phyloP scores from a whole-genome alignment of 1,139 yeast species.

The Nakaseomyces bracarensis region DNA sequence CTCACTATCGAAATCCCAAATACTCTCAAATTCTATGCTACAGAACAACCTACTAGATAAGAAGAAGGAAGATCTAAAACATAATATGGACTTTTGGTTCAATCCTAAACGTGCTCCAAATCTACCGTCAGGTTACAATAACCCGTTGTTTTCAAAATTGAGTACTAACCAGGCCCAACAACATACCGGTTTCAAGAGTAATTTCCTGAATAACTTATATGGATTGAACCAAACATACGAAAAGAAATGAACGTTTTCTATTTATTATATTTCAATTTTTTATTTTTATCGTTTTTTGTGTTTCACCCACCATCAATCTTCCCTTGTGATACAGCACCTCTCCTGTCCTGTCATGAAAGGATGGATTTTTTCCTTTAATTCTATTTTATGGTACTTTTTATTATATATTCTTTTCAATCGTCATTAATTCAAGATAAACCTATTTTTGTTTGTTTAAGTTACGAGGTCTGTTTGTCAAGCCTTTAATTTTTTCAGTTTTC shows the following conservation, averaged over 20 bases:
- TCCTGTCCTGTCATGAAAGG: too few species aligned
- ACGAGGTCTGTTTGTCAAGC: too few species aligned
- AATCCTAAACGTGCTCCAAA: neutral
- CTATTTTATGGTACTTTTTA: too few species aligned
- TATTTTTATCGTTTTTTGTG: too few species aligned
- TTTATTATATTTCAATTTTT: neutral
- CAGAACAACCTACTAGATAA: conserved; percentile 1
- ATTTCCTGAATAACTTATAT: conserved; percentile 5
- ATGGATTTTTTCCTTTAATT: too few species aligned
- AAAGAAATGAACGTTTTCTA: neutral
- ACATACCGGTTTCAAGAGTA: conserved; percentile 6
- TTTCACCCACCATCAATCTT: too few species aligned
- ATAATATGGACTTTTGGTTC: conserved; percentile 4
- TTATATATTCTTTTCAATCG: too few species aligned
- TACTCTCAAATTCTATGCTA: neutral
- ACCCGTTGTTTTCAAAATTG: neutral
- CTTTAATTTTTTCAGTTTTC: too few species aligned
- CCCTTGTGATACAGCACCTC: too few species aligned
- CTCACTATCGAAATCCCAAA: neutral
- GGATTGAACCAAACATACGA: conserved; percentile 4
- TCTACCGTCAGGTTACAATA: neutral
- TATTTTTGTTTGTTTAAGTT: too few species aligned
- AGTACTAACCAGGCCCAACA: neutral
- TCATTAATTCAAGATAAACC: too few species aligned
- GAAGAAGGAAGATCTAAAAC: conserved; percentile 2